Evolutionary conservation across 345 rosid genomes (phyloP).

Genomic region (Odontarrhena argentea): DNA sequence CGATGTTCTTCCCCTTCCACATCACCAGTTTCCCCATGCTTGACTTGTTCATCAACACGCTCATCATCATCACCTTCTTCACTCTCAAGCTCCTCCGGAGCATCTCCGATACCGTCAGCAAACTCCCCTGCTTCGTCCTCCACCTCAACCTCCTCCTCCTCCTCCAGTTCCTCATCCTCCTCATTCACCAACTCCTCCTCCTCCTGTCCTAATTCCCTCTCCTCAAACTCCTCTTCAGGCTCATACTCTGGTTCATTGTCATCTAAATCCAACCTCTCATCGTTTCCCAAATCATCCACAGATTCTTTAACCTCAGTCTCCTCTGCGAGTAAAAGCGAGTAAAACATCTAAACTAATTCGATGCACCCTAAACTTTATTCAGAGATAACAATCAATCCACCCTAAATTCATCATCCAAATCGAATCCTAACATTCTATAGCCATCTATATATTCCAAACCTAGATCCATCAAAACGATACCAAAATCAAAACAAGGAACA

Average conservation of each 20-base stretch:
- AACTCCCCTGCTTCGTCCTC: slow-evolving; percentile 70
- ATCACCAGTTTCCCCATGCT: slow-evolving; percentile 55
- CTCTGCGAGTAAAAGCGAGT: slow-evolving; percentile 62
- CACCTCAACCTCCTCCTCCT: slow-evolving; percentile 62
- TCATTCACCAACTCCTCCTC: slow-evolving; percentile 60
- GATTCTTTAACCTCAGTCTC: slow-evolving; percentile 63
- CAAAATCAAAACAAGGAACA: neutral
- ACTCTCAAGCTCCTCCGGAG: slow-evolving; percentile 56
- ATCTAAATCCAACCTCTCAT: slow-evolving; percentile 80
- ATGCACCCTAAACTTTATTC: slow-evolving; percentile 41
- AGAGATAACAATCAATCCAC: slow-evolving; percentile 14
- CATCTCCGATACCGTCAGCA: slow-evolving; percentile 67
- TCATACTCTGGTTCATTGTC: slow-evolving; percentile 80
- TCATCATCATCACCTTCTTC: slow-evolving; percentile 64
- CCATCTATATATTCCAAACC: neutral
- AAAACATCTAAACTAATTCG: slow-evolving; percentile 52
- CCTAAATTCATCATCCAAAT: slow-evolving; percentile 15
- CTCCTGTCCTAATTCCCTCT: slow-evolving; percentile 70
- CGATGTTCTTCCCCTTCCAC: slow-evolving; percentile 63
- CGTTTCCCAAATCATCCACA: slow-evolving; percentile 69
- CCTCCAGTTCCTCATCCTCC: slow-evolving; percentile 65
- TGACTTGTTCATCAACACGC: slow-evolving; percentile 51
- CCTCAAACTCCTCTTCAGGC: slow-evolving; percentile 72
- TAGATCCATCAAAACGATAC: slow-evolving; percentile 18
- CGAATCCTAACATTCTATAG: neutral